phyloP scores from a whole-genome alignment of 2,329 filamentous ascomycete species.

The Colletotrichum higginsianum region DNA sequence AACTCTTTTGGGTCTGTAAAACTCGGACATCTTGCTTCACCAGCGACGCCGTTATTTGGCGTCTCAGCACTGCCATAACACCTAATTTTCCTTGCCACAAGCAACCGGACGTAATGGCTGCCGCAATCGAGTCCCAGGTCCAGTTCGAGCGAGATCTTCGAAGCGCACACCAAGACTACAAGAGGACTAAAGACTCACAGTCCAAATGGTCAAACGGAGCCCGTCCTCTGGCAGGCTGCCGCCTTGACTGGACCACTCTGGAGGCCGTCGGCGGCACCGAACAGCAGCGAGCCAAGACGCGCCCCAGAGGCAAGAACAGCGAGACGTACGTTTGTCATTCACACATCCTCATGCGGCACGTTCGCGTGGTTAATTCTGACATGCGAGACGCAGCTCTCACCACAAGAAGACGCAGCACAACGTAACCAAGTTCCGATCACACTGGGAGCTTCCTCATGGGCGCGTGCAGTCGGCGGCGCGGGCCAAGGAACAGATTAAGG shows the following conservation, averaged over 20 bases:
- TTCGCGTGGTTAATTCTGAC: conserved; percentile 5
- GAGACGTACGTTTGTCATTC: conserved; percentile 51
- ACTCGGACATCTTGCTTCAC: background rate
- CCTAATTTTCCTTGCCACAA: background rate
- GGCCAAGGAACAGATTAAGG: conserved; percentile 54
- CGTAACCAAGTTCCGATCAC: conserved; percentile 54
- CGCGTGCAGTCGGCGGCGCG: conserved; percentile 53
- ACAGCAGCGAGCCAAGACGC: conserved; percentile 52
- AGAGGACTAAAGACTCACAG: conserved; percentile 59
- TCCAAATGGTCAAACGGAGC: conserved; percentile 60
- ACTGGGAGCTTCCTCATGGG: conserved; percentile 46
- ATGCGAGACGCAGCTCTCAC: conserved; percentile 15
- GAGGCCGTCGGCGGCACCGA: conserved; percentile 47
- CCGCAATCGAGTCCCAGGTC: conserved; percentile 42
- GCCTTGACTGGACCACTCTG: conserved; percentile 36
- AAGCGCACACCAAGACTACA: conserved; percentile 59
- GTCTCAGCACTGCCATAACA: background rate
- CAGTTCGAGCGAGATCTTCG: conserved; percentile 59
- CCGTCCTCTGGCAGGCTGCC: conserved; percentile 50
- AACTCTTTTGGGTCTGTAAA: background rate
- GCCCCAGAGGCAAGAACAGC: conserved; percentile 51
- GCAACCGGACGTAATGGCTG: conserved; percentile 44
- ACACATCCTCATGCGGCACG: background rate
- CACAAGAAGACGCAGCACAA: conserved; percentile 50
- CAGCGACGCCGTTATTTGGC: background rate